phyloP scores from a whole-genome alignment of 2,329 filamentous ascomycete species.

The Daldinia sp. region DNA sequence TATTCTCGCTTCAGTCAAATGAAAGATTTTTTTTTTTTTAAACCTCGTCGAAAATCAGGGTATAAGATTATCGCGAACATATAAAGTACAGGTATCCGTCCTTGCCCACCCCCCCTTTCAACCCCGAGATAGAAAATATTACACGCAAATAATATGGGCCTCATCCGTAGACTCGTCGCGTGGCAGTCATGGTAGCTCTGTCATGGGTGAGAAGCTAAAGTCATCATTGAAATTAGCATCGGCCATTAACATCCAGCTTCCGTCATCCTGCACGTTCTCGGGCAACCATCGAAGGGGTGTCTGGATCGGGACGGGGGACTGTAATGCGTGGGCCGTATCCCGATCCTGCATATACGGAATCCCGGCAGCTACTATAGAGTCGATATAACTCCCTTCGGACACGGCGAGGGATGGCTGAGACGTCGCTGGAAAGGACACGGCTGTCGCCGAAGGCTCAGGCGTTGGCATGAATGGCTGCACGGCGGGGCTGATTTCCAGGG shows the following conservation, averaged over 20 bases:
- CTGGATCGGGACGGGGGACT: conserved; percentile 4
- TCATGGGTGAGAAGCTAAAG: conserved; percentile 2
- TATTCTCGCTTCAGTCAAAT: too few species aligned
- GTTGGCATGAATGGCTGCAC: neutral
- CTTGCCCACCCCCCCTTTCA: neutral
- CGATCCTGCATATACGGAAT: neutral
- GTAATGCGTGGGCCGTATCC: neutral
- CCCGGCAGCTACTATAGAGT: neutral
- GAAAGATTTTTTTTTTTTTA: too few species aligned
- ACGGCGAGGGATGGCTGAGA: neutral
- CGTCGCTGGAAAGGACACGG: neutral
- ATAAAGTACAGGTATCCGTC: neutral
- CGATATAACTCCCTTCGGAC: neutral
- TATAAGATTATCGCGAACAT: neutral
- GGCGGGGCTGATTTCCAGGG: neutral
- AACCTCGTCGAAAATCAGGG: neutral
- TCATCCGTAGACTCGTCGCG: too few species aligned
- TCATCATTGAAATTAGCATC: conserved; percentile 12
- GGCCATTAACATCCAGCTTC: conserved; percentile 27
- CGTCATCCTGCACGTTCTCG: conserved; percentile 22
- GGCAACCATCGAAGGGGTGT: conserved; percentile 22
- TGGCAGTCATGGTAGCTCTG: neutral
- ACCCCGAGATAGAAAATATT: too few species aligned
- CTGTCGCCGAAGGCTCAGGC: neutral
- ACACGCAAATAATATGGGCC: too few species aligned